These are phyloP conservation scores for Metarhizium anisopliae DNA, from an alignment of 2,329 filamentous ascomycete species.

Conservation along the genomic window DNA sequence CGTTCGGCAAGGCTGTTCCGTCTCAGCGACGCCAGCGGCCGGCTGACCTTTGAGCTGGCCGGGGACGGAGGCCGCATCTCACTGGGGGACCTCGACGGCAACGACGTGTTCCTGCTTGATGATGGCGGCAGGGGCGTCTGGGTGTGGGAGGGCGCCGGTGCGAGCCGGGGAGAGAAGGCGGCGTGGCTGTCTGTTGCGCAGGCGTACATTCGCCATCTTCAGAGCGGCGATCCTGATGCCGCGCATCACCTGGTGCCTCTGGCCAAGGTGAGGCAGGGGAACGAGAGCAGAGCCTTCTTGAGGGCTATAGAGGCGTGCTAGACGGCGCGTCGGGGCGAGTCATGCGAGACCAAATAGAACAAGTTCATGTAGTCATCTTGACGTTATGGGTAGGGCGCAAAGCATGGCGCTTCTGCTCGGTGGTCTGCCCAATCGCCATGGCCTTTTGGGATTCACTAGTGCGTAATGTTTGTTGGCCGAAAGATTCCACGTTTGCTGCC, in stretches of 20 bases:
- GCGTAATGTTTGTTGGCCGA: no score
- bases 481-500: no score
- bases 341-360: no score
- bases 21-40: slow-evolving; percentile 53
- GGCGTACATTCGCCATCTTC: slow-evolving; percentile 39
- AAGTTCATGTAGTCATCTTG: no score
- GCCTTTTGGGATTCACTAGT: no score
- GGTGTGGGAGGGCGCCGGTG: slow-evolving; percentile 56
- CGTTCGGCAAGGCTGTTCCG: slow-evolving; percentile 42
- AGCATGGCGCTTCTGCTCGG: no score
- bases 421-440: no score
- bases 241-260: slow-evolving; percentile 38
- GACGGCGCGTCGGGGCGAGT: neutral
- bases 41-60: slow-evolving; percentile 47
- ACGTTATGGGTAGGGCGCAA: no score
- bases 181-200: slow-evolving; percentile 53
- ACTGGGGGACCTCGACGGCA: slow-evolving; percentile 41
- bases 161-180: slow-evolving; percentile 49
- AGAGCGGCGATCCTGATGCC: slow-evolving; percentile 13
- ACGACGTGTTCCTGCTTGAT: slow-evolving; percentile 54
- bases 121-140: slow-evolving; percentile 49
- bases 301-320: slow-evolving; percentile 26
- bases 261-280: slow-evolving; percentile 48
- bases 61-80: slow-evolving; percentile 42
- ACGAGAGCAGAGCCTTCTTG: slow-evolving; percentile 44